These are phyloP conservation scores for Waltiozyma sp. DNA, from an alignment of 1,139 yeast genomes.

Conservation along the genomic window DNA sequence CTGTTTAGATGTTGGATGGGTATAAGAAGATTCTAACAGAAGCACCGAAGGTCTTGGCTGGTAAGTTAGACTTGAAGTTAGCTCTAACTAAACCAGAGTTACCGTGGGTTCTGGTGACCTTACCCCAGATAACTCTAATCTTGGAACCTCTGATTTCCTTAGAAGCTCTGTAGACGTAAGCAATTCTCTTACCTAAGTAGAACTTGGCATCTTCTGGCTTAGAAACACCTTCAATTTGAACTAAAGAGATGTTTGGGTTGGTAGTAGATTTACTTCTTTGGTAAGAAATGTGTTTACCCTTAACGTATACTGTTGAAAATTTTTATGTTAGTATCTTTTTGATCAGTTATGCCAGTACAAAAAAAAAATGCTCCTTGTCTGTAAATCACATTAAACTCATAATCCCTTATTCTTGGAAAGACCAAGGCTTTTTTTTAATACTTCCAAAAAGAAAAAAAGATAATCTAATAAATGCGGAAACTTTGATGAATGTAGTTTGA, in stretches of 20 bases:
- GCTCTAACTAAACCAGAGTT: conserved; percentile 98
- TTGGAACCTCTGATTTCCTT: conserved; percentile 98
- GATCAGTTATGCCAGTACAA: too few relatives aligned
- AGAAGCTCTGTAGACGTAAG: conserved; percentile 97
- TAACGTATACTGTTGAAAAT: conserved; percentile 75
- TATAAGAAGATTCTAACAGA: conserved; percentile 99
- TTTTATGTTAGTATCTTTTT: conserved; percentile 30
- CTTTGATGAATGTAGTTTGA: too few relatives aligned
- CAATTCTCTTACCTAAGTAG: conserved; percentile 99
- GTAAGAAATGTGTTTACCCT: conserved; percentile 99
- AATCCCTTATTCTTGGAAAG: too few relatives aligned
- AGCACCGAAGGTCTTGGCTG: conserved; percentile 99
- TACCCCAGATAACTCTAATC: conserved; percentile 99
- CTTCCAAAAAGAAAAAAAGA: too few relatives aligned
- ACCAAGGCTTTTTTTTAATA: too few relatives aligned
- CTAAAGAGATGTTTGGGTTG: conserved; percentile 96
- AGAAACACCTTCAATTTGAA: conserved; percentile 93
- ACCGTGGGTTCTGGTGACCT: conserved; percentile 97
- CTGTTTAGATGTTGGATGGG: conserved; percentile 94
- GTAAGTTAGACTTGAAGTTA: conserved; percentile 97
- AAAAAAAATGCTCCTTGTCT: too few relatives aligned
- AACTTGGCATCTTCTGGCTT: conserved; percentile 91
- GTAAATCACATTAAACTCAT: too few relatives aligned
- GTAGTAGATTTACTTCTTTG: conserved; percentile 98
- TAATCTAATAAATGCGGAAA: too few relatives aligned